Evolutionary conservation across 768 basidiomycete genomes (phyloP), one percentile per base, ranked within the genome.

Genomic region (Panus rudis): DNA sequence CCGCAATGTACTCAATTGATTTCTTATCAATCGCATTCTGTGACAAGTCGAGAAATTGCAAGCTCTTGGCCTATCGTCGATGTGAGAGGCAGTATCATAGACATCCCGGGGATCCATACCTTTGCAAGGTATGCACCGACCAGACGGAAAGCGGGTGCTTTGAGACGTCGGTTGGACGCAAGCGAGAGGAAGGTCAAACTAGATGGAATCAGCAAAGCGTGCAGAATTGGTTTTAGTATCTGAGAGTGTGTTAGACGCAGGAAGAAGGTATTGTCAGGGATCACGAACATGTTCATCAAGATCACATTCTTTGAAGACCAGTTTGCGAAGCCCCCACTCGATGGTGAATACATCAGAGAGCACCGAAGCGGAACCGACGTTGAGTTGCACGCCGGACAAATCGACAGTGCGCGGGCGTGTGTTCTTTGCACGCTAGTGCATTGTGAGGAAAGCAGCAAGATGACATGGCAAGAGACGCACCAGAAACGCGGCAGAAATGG

Each of bases 41-140:
- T 3, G 91, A 92, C 20, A 99, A 63, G 60, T 99, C 93, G 25
- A 97, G 73, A 63, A 92, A 96, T 47, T 87, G 81, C 7, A 97
- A 64, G 41, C 63, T 74, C 52, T 76, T 78, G 11, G 91, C 81
- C 86, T 93, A 40, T 4, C 1, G 22, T 14, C 25, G n/a, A 20
- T 28, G 22, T 48, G 13, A 52, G 21, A 31, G 14, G 25, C 17
- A n/a, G 19, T 33, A 14, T 3, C 17, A 13, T 19, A 16, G 26
- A 23, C 10, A n/a, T 12, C 2, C 21, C 28, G 28, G 32, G 6
- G 44, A 10, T 13, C 23, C 58, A 24, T 54, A 84, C 89, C 71
- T 85, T 81, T n/a, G 71, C 63, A 4, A 88, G 62, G 61, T 88
- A 97, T 7, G 84, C 78, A 10, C 86, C 89, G 13, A 96, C 65